A percentile compares a stretch with the other conserved stretches of the same genome.
These are phyloP conservation scores for Backusella macrospora DNA, from an alignment of 192 early-diverging fungal species.

Conservation along the genomic window DNA sequence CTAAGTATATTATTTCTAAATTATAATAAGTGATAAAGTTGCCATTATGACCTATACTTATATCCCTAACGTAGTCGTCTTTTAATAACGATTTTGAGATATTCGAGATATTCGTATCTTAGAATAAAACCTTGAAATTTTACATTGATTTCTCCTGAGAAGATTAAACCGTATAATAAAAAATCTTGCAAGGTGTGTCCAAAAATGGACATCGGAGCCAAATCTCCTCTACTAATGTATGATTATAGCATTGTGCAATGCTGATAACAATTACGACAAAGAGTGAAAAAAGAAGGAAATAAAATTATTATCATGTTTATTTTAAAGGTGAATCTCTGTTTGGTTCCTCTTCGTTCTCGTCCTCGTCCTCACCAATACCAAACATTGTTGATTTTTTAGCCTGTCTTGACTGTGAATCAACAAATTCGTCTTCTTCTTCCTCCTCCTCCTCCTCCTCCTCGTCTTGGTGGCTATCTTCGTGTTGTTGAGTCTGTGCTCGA, in stretches of 20 bases:
- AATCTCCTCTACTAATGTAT: not conserved
- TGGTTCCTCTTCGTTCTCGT: not conserved
- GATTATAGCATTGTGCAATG: too few species aligned
- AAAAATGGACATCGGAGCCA: not conserved
- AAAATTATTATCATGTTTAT: not conserved
- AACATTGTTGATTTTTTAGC: not conserved
- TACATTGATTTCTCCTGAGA: too few species aligned
- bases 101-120: too few species aligned
- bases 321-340: not conserved
- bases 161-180: too few species aligned
- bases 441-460: constrained; percentile 3
- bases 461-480: not conserved
- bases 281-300: not conserved
- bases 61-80: too few species aligned
- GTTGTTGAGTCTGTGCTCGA: not conserved
- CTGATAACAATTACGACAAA: too few species aligned
- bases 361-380: not conserved
- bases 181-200: not conserved
- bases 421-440: not conserved
- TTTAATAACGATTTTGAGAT: too few species aligned
- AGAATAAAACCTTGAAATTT: too few species aligned
- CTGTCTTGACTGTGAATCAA: not conserved
- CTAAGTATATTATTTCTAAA: too few species aligned
- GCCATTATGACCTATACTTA: too few species aligned
- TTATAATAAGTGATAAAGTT: too few species aligned